Evolutionary conservation across 371 early-diverging fungal species (phyloP).

Genomic region (Capillidium heterosporum): DNA sequence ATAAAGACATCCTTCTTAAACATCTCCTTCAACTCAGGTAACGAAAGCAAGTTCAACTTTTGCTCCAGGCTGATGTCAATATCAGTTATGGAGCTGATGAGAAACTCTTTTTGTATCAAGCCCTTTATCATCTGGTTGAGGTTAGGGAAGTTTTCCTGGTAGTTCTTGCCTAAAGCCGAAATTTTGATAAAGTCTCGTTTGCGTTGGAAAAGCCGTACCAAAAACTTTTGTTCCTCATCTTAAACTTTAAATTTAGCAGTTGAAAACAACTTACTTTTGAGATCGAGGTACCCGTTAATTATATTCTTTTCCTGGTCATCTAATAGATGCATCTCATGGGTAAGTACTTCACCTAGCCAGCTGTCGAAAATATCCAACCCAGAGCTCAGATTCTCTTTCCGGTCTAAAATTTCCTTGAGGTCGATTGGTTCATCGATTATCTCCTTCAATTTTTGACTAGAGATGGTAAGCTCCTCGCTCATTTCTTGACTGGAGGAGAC

Average conservation of each 20-base stretch:
- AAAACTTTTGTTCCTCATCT: not conserved
- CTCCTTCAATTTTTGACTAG: too few species aligned
- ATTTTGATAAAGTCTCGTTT: slow-evolving; percentile 1
- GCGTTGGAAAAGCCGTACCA: slow-evolving; percentile 1
- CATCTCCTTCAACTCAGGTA: not conserved
- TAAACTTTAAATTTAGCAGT: not conserved
- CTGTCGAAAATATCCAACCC: slow-evolving; percentile 1
- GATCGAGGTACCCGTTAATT: not conserved
- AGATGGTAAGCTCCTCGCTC: too few species aligned
- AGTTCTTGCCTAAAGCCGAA: not conserved
- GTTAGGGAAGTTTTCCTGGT: not conserved
- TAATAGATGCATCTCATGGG: slow-evolving; percentile 2
- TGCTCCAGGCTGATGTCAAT: not conserved
- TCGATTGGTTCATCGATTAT: too few species aligned
- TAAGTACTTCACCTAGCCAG: slow-evolving; percentile 1
- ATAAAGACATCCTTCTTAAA: not conserved
- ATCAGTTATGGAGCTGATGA: not conserved
- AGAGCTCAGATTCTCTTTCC: too few species aligned
- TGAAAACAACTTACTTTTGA: not conserved
- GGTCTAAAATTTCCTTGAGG: too few species aligned
- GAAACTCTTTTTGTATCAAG: not conserved
- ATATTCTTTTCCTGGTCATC: not conserved
- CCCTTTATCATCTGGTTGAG: not conserved
- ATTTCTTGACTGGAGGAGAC: too few species aligned
- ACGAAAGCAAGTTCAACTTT: not conserved